Percentiles rank a stretch among this genome's conserved stretches.
Evolutionary conservation across 306 rosid species (phyloP).

Genomic region (Comarum palustre): DNA sequence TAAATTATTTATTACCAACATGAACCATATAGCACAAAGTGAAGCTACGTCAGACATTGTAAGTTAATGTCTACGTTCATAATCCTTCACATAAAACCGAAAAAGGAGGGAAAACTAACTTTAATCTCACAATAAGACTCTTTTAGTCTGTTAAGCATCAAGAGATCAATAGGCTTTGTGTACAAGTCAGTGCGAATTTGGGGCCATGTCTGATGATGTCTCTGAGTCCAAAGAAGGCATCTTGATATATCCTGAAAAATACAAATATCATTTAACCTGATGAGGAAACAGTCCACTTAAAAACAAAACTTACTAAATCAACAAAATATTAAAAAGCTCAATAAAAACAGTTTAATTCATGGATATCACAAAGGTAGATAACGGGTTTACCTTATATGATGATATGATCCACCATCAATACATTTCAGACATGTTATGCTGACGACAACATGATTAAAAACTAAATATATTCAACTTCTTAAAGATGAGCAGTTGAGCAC

Average conservation of each 20-base stretch:
- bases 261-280: constrained; percentile 1
- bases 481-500: neutral
- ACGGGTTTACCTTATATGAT: neutral
- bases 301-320: constrained; percentile 10
- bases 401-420: neutral
- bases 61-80: neutral
- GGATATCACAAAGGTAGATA: neutral
- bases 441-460: neutral
- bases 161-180: constrained; percentile 75
- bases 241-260: constrained; percentile 81
- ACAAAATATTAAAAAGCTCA: neutral
- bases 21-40: neutral
- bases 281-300: neutral
- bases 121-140: constrained; percentile 85
- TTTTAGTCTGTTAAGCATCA: constrained; percentile 79
- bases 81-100: neutral
- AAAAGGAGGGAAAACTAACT: constrained; percentile 46
- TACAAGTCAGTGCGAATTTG: constrained; percentile 81
- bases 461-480: neutral
- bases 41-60: neutral
- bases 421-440: neutral
- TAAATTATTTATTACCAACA: neutral
- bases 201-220: constrained; percentile 97
- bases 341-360: neutral
- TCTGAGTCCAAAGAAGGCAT: constrained; percentile 92